A percentile compares a stretch with the other conserved stretches of the same genome.
Conservation (phyloP, 163 green algal species). For the Trebouxia gelatinosa region DNA sequence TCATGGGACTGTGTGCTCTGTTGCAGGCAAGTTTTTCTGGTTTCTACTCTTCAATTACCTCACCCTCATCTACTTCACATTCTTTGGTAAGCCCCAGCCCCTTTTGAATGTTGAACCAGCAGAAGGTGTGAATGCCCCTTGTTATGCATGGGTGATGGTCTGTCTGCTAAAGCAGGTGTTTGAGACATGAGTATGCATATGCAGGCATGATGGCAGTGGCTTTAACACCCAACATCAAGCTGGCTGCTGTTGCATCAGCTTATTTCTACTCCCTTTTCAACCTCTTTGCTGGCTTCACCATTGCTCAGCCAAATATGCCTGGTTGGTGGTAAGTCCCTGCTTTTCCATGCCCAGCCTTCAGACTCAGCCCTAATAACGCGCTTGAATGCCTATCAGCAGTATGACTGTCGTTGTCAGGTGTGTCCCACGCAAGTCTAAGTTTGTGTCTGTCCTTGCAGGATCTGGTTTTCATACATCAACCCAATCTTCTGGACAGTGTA, state of each 20-base stretch:
- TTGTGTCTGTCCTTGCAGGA: conserved; percentile 20
- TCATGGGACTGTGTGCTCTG: no score
- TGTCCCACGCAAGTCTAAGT: no score
- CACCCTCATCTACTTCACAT: conserved; percentile 15
- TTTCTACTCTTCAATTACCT: conserved; percentile 27
- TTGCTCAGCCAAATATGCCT: conserved; percentile 29
- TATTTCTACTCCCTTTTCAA: conserved; percentile 50
- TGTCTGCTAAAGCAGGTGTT: neutral
- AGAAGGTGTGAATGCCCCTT: neutral
- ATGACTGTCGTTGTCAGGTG: no score
- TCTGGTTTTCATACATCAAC: conserved; percentile 33
- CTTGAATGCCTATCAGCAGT: no score
- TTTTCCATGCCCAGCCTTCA: no score
- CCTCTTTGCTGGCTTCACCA: conserved; percentile 17
- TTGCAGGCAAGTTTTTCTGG: conserved; percentile 38
- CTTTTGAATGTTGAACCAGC: neutral
- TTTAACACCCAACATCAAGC: conserved; percentile 48
- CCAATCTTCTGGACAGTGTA: conserved; percentile 47
- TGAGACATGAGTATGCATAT: no score
- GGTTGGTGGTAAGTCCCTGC: conserved; percentile 27
- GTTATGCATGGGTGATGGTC: neutral
- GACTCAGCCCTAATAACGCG: no score
- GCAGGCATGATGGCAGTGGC: conserved; percentile 36
- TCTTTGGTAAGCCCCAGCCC: conserved; percentile 10
- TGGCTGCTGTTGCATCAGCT: conserved; percentile 47